These are phyloP conservation scores for Aspergillus caelatus DNA, from an alignment of 2,329 filamentous ascomycete species.

Conservation along the genomic window DNA sequence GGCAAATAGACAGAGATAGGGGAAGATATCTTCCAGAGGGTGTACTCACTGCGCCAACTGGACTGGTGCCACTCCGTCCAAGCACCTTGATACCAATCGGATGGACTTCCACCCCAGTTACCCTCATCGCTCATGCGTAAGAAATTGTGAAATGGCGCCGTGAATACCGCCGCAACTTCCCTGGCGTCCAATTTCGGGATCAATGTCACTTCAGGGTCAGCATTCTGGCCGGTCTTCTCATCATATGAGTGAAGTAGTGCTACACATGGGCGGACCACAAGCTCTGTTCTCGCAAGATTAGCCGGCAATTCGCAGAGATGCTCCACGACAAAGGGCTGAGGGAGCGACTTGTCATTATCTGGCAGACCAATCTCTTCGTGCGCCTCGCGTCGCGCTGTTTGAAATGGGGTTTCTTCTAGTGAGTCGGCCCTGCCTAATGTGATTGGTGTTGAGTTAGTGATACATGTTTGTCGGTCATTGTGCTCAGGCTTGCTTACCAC, in stretches of 20 bases:
- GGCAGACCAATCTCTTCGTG: constrained; percentile 92
- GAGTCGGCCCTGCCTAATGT: constrained; percentile 54
- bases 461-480: neutral
- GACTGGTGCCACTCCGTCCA: constrained; percentile 80
- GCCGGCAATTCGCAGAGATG: constrained; percentile 83
- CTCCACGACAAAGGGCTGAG: constrained; percentile 79
- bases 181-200: constrained; percentile 82
- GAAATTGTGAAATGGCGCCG: constrained; percentile 84
- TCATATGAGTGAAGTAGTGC: constrained; percentile 72
- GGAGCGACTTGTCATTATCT: constrained; percentile 67
- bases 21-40: neutral
- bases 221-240: constrained; percentile 43
- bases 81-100: constrained; percentile 79
- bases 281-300: constrained; percentile 71
- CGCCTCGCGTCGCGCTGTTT: constrained; percentile 86
- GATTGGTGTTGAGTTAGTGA: neutral
- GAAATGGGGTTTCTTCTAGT: constrained; percentile 62
- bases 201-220: constrained; percentile 67
- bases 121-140: constrained; percentile 64
- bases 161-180: constrained; percentile 93
- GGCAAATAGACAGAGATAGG: neutral
- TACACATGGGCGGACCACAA: constrained; percentile 75
- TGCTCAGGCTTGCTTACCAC: constrained; percentile 61
- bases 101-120: constrained; percentile 42
- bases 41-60: constrained; percentile 65